These are phyloP conservation scores for Sodiomyces alkalinus DNA, from an alignment of 2,329 filamentous ascomycete species.

Conservation along the genomic window DNA sequence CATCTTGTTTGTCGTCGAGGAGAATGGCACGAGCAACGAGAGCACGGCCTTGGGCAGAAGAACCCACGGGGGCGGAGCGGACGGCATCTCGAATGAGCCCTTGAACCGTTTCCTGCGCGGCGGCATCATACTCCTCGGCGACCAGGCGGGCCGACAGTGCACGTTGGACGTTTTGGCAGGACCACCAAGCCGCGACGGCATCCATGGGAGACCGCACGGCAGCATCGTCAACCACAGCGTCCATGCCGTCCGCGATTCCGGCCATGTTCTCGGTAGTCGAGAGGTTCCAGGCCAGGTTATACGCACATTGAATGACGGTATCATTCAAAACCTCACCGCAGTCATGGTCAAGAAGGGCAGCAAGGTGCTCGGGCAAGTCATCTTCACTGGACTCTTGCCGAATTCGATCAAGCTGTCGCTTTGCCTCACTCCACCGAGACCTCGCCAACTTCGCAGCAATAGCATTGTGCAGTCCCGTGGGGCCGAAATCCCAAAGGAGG, in stretches of 20 bases:
- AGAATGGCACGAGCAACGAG: conserved; percentile 44
- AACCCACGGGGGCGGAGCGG: conserved; percentile 61
- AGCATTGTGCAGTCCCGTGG: conserved; percentile 50
- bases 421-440: conserved; percentile 66
- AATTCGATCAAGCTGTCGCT: conserved; percentile 41
- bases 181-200: conserved; percentile 84
- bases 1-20: conserved; percentile 34
- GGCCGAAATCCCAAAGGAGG: conserved; percentile 63
- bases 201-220: conserved; percentile 79
- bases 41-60: conserved; percentile 49
- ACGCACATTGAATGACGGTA: conserved; percentile 66
- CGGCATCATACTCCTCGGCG: conserved; percentile 28
- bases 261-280: conserved; percentile 53
- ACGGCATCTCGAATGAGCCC: conserved; percentile 52
- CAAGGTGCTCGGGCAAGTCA: conserved; percentile 60
- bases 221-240: conserved; percentile 70
- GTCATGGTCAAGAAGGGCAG: conserved; percentile 59
- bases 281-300: conserved; percentile 80
- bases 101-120: conserved; percentile 21
- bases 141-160: conserved; percentile 51
- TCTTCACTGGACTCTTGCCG: conserved; percentile 42
- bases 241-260: conserved; percentile 55
- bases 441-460: conserved; percentile 60
- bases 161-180: conserved; percentile 53
- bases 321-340: conserved; percentile 71